These are phyloP conservation scores for Ophiostoma montium DNA, from an alignment of 2,329 filamentous ascomycete genomes.

Conservation along the genomic window DNA sequence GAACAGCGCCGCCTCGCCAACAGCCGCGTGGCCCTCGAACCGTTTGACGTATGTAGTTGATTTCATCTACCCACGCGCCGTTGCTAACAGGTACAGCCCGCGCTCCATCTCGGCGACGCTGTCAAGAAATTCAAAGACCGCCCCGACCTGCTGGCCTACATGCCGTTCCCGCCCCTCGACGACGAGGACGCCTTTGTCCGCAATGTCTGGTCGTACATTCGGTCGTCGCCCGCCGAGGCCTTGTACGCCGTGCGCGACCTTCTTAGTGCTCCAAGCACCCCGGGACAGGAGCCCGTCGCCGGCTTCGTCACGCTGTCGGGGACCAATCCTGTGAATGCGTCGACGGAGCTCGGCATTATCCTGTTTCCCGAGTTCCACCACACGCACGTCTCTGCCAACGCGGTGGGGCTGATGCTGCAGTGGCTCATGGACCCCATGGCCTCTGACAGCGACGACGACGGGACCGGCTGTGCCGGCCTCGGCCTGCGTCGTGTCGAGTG, in stretches of 20 bases:
- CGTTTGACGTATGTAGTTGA: conserved; percentile 1
- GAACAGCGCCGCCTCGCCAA: conserved; percentile 3
- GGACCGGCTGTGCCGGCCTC: not conserved
- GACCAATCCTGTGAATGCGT: conserved; percentile 2
- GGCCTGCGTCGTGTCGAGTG: conserved; percentile 7
- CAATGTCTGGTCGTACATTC: conserved; percentile 1
- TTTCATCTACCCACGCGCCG: no score
- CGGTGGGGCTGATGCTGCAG: conserved; percentile 3
- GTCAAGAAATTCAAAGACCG: not conserved
- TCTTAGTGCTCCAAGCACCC: no score
- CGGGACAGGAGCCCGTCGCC: not conserved
- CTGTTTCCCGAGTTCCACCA: conserved; percentile 7
- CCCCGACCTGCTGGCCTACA: conserved; percentile 2
- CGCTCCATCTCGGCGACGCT: not conserved
- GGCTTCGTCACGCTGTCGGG: conserved; percentile 1
- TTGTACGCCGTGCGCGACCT: conserved; percentile 2
- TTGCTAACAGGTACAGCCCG: not conserved
- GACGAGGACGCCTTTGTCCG: conserved; percentile 2
- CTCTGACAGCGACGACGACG: not conserved
- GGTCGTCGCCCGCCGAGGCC: not conserved
- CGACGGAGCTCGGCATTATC: conserved; percentile 6
- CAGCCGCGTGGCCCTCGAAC: conserved; percentile 2
- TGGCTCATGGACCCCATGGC: conserved; percentile 3
- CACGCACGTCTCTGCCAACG: conserved; percentile 6
- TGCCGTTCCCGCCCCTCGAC: conserved; percentile 2